These are phyloP conservation scores for Thymus quinquecostatus DNA, from an alignment of 257 asterid species.

Conservation along the genomic window DNA sequence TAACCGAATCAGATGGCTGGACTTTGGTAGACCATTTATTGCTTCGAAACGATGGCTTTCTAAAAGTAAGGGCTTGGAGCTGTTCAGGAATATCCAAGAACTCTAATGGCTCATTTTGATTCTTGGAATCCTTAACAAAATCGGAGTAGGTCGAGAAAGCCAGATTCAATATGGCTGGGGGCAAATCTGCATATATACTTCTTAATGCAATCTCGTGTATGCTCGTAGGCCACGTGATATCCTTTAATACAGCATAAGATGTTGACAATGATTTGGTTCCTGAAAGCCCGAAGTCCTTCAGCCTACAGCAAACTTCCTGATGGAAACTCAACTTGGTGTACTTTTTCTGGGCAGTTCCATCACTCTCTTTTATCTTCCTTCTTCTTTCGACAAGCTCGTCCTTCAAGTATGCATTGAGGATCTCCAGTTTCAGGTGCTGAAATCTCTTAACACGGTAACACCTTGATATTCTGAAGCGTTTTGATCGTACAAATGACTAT, in stretches of 20 bases:
- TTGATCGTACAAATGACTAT: slow-evolving; percentile 48
- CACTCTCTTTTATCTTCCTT: slow-evolving; percentile 34
- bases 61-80: slow-evolving; percentile 44
- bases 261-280: slow-evolving; percentile 31
- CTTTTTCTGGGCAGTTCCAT: slow-evolving; percentile 33
- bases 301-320: slow-evolving; percentile 45
- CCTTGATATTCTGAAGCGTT: slow-evolving; percentile 37
- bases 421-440: slow-evolving; percentile 47
- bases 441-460: slow-evolving; percentile 35
- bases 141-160: slow-evolving; percentile 46
- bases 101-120: slow-evolving; percentile 43
- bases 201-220: slow-evolving; percentile 65
- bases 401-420: slow-evolving; percentile 53
- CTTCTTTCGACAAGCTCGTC: slow-evolving; percentile 45
- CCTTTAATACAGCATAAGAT: slow-evolving; percentile 41
- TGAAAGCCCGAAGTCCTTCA: slow-evolving; percentile 43
- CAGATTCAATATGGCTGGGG: slow-evolving; percentile 45
- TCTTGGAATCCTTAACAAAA: slow-evolving; percentile 35
- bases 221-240: slow-evolving; percentile 63
- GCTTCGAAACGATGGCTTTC: slow-evolving; percentile 55
- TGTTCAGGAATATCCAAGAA: slow-evolving; percentile 46
- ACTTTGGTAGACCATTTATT: slow-evolving; percentile 49
- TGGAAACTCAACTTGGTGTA: slow-evolving; percentile 31
- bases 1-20: slow-evolving; percentile 42
- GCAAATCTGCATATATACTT: slow-evolving; percentile 52